Evolutionary conservation across 495 filamentous ascomycete genomes (phyloP).

Genomic region (Neurospora africana): DNA sequence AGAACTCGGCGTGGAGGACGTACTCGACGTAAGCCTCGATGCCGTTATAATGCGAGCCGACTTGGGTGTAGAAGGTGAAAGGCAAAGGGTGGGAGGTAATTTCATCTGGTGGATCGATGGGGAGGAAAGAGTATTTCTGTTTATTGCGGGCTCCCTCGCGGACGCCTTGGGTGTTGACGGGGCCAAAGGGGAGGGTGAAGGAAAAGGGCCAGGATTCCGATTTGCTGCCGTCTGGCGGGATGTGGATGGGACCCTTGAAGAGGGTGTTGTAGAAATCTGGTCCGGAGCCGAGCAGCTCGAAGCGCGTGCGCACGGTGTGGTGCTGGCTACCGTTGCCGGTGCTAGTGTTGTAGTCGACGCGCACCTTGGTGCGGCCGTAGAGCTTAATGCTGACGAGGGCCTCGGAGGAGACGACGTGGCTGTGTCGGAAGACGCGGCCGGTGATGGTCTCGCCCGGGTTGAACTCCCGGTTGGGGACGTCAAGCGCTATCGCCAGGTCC

Average conservation of each 20-base stretch:
- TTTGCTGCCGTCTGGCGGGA: background rate
- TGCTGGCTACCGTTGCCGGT: background rate
- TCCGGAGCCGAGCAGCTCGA: background rate
- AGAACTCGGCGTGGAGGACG: background rate
- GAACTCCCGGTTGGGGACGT: background rate
- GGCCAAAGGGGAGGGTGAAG: background rate
- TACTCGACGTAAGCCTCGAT: background rate
- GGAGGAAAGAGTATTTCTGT: background rate
- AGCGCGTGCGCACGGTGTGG: background rate
- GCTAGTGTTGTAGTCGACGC: background rate
- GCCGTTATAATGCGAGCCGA: background rate
- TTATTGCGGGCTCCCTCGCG: background rate
- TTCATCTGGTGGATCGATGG: background rate
- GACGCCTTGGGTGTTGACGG: background rate
- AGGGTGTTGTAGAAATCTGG: background rate
- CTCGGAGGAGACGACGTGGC: background rate
- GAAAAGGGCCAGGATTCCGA: background rate
- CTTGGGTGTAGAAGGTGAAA: background rate
- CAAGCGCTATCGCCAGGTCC: background rate
- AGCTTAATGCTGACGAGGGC: background rate
- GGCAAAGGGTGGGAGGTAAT: background rate
- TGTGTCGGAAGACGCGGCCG: background rate
- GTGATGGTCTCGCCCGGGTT: background rate
- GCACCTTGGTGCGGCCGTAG: background rate
- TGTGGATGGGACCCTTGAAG: background rate